phyloP scores from a whole-genome alignment of 768 basidiomycete genomes.

The Myochromella boudieri region DNA sequence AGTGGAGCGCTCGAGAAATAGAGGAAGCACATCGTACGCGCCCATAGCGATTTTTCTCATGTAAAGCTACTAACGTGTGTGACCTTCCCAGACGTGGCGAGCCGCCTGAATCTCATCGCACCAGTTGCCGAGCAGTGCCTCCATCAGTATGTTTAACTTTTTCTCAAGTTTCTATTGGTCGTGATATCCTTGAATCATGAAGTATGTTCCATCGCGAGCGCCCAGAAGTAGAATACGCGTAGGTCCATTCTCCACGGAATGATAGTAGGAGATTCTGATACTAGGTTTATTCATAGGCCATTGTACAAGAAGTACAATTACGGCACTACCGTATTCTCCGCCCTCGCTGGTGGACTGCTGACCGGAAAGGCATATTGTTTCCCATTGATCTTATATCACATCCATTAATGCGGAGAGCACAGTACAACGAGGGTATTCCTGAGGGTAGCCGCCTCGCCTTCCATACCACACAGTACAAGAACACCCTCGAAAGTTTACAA shows the following conservation, averaged over 20 bases:
- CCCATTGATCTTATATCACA: slow-evolving; percentile 14
- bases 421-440: slow-evolving; percentile 77
- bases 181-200: no score
- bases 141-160: slow-evolving; percentile 45
- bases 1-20: slow-evolving; percentile 74
- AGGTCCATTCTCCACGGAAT: slow-evolving; percentile 19
- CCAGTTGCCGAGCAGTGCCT: slow-evolving; percentile 79
- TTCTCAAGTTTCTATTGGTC: background rate
- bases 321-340: slow-evolving; percentile 71
- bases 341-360: slow-evolving; percentile 68
- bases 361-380: slow-evolving; percentile 61
- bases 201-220: slow-evolving; percentile 77
- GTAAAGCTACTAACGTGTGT: background rate
- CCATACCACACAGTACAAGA: slow-evolving; percentile 46
- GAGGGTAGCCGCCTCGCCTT: slow-evolving; percentile 63
- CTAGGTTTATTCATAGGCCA: no score
- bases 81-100: slow-evolving; percentile 52
- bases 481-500: slow-evolving; percentile 51
- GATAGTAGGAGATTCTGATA: background rate
- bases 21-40: slow-evolving; percentile 61
- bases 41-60: background rate
- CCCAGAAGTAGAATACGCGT: slow-evolving; percentile 75
- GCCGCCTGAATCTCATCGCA: slow-evolving; percentile 58
- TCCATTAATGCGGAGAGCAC: no score
- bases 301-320: slow-evolving; percentile 64